phyloP scores from a whole-genome alignment of 805 yeast genomes.

The Blastobotrys chiropterorum region DNA sequence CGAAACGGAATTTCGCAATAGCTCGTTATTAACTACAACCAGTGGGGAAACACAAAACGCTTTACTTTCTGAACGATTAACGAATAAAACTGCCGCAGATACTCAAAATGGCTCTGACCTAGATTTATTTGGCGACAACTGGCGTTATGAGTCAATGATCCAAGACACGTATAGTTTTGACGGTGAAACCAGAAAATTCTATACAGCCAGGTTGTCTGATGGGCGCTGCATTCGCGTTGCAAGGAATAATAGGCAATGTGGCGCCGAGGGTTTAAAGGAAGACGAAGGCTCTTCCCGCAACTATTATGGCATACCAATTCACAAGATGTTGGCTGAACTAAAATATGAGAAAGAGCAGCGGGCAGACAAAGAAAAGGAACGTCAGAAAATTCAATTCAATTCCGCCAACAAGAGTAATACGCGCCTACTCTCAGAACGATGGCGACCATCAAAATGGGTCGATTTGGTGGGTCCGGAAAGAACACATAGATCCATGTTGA shows the following conservation, averaged over 20 bases:
- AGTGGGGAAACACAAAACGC: too few relatives aligned
- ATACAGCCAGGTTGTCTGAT: not conserved
- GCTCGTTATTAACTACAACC: not conserved
- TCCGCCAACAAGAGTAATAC: not conserved
- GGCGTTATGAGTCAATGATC: not conserved
- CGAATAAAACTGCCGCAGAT: not conserved
- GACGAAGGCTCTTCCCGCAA: constrained; percentile 4
- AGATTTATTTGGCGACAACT: not conserved
- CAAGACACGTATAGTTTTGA: not conserved
- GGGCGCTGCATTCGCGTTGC: not conserved
- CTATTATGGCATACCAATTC: constrained; percentile 18
- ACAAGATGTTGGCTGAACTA: constrained; percentile 10
- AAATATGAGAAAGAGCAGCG: constrained; percentile 1
- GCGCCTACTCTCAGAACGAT: constrained; percentile 53
- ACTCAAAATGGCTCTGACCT: not conserved
- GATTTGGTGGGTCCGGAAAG: constrained; percentile 67
- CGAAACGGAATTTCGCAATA: not conserved
- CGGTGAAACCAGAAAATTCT: not conserved
- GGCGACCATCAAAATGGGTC: constrained; percentile 56
- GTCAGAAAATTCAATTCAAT: not conserved
- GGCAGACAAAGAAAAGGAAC: not conserved
- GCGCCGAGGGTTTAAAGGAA: not conserved
- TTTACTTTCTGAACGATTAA: not conserved
- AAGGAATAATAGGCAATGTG: not conserved
- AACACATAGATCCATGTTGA: constrained; percentile 50